These are phyloP conservation scores for Verticillium klebahnii DNA, from an alignment of 2,329 filamentous ascomycete genomes.

Conservation along the genomic window DNA sequence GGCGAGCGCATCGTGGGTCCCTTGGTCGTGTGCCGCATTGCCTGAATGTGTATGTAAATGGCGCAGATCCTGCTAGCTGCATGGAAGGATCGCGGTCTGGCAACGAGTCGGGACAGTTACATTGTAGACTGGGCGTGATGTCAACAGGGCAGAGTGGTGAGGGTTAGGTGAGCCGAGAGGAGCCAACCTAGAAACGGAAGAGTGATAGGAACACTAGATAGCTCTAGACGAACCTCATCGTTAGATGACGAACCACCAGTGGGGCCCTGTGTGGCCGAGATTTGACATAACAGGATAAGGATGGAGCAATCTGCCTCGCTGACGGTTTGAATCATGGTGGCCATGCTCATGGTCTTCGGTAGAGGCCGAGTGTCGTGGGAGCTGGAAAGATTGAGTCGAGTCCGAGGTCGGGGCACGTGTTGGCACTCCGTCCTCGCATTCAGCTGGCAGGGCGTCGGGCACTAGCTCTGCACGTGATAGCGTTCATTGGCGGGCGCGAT, in stretches of 20 bases:
- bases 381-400: background rate
- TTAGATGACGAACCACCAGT: too few species aligned
- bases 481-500: constrained; percentile 13
- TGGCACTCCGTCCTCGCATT: background rate
- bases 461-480: constrained; percentile 8
- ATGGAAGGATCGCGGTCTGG: background rate
- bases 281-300: background rate
- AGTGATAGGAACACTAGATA: background rate
- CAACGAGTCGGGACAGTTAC: background rate
- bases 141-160: background rate
- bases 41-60: background rate
- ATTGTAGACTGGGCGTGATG: background rate
- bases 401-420: background rate
- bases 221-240: background rate
- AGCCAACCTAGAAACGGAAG: background rate
- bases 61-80: background rate
- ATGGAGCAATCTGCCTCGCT: background rate
- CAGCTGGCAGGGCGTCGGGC: background rate
- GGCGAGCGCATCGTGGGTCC: background rate
- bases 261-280: background rate
- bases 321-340: background rate
- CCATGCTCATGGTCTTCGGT: background rate
- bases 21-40: background rate
- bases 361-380: background rate
- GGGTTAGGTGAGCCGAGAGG: background rate